These are phyloP conservation scores for Monilinia fructigena DNA, from an alignment of 2,329 filamentous ascomycete species.

Conservation along the genomic window DNA sequence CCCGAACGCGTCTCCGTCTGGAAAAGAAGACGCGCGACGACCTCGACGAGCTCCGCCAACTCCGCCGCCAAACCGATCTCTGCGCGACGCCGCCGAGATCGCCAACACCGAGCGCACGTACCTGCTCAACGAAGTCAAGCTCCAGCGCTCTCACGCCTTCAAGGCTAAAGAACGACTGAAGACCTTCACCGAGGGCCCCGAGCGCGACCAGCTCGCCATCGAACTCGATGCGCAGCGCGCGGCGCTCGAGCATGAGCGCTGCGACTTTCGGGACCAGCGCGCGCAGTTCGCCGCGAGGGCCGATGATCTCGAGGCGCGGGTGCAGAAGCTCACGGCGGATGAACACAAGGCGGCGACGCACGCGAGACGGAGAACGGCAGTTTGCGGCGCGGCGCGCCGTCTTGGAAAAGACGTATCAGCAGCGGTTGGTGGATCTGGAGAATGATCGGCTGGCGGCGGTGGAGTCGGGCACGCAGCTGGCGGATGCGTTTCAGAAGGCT, in stretches of 20 bases:
- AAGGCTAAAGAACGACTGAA: background rate
- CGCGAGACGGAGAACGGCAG: background rate
- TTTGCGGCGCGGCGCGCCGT: background rate
- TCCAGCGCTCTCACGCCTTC: background rate
- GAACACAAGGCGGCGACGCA: background rate
- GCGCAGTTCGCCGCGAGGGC: background rate
- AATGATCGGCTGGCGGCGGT: background rate
- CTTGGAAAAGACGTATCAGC: background rate
- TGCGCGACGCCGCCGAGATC: conserved; percentile 17
- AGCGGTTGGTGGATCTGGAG: conserved; percentile 1
- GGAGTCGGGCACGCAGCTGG: conserved; percentile 1
- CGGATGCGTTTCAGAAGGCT: conserved; percentile 17
- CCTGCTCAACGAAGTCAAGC: conserved; percentile 13
- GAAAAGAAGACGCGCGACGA: conserved; percentile 33
- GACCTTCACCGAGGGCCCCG: background rate
- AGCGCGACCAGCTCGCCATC: background rate
- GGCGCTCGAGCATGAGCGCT: background rate
- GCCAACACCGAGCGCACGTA: conserved; percentile 6
- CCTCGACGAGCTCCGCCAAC: conserved; percentile 27
- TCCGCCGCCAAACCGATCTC: background rate
- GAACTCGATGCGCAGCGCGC: background rate
- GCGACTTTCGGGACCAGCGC: background rate
- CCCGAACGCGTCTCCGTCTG: conserved; percentile 34
- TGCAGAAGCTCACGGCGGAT: background rate
- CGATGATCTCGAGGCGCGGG: background rate